Evolutionary conservation across 2,329 filamentous ascomycete genomes (phyloP), one percentile per base, ranked within the genome.

Genomic region (Fusarium brachygibbosum): DNA sequence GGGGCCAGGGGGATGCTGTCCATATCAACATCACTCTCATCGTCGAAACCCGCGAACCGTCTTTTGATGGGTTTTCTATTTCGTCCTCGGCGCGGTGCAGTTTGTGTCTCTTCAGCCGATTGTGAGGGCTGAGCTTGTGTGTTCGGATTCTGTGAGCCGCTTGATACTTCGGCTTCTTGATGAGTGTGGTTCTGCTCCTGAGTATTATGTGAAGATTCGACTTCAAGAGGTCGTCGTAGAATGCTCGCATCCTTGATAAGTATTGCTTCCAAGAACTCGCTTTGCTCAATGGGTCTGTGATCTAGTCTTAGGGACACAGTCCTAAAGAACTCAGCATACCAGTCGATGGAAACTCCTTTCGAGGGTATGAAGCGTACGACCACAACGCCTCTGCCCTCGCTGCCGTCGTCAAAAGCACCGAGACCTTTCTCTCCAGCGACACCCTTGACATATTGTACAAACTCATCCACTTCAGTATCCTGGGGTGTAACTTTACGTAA

Each of bases 231-330:
- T 37, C 89, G 87, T 60, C 92, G 89, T 21, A 98, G 83, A 42
- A 87, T 85, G 62, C 86, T 88, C 9, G 93, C 88, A 79, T 98
- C 91, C 51, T 91, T 91, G n/a, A 84, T 89, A 29, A 98, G 81
- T 45, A 99, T 96, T 2, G 92, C 92, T 77, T 97, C 93, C 3
- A 99, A 84, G 66, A 99, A 97, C 73, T 98, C 94, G 60, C 91
- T 94, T 75, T 98, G 94, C 71, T 95, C 90, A 54, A 98, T 90
- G 4, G 94, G 90, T 6, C 93, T 88, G 76, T 97, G 94, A 64
- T 94, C 91, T 14, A 97, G 85, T 45, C 88, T 84, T 21, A 90
- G 77, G 3, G 94, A 92, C 17, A 97, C 87, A 10, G 89, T 82
- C 7, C 85, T 90, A 69, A 90, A 86, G 70, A 97, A 90, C 3